phyloP scores from a whole-genome alignment of 2,329 filamentous ascomycete genomes.

The Blastomyces emzantsi region DNA sequence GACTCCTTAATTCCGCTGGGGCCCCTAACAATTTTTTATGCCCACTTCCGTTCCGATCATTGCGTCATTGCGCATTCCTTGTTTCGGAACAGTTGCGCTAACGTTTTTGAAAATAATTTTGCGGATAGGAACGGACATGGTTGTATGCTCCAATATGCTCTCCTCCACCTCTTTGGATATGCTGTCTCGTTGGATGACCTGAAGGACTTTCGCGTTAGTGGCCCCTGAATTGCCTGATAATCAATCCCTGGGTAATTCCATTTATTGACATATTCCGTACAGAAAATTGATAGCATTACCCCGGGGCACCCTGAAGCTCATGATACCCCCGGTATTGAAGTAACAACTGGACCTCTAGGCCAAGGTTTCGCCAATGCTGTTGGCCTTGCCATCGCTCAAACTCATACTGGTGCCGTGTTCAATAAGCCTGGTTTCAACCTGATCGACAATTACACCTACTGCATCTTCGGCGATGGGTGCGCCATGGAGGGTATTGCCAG shows the following conservation, averaged over 20 bases:
- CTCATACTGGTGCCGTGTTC: conserved; percentile 81
- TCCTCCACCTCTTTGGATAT: conserved; percentile 96
- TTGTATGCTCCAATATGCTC: conserved; percentile 98
- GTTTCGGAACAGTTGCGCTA: not conserved
- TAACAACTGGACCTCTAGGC: conserved; percentile 94
- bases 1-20: not conserved
- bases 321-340: conserved; percentile 93
- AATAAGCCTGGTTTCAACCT: conserved; percentile 94
- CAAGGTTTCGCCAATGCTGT: conserved; percentile 97
- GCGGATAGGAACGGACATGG: conserved; percentile 80
- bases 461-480: conserved; percentile 96
- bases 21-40: not conserved
- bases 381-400: conserved; percentile 93
- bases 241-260: conserved; percentile 1
- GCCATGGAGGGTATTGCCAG: conserved; percentile 96
- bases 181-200: conserved; percentile 77
- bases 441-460: conserved; percentile 94
- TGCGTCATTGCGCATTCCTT: conserved; percentile 2
- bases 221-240: not conserved
- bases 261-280: conserved; percentile 15
- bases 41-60: not conserved
- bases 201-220: conserved; percentile 88
- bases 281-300: conserved; percentile 69
- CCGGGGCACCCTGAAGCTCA: conserved; percentile 95
- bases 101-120: not conserved